A percentile compares a stretch with the other conserved stretches of the same genome.
phyloP scores from a whole-genome alignment of 805 yeast species.

The Candida qinlingensis region DNA sequence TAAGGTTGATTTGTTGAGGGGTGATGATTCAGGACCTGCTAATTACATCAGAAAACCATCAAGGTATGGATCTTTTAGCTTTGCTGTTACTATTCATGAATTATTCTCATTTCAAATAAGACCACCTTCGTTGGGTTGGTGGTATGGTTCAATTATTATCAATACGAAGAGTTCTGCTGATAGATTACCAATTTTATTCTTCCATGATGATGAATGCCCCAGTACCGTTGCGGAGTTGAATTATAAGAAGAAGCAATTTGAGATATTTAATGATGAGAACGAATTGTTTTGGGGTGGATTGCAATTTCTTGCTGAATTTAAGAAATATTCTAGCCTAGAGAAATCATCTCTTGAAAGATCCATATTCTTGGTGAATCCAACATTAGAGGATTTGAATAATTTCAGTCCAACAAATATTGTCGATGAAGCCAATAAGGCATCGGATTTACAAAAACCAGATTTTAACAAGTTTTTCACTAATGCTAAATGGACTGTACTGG shows the following conservation, averaged over 20 bases:
- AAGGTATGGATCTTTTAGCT: constrained; percentile 52
- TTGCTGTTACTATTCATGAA: constrained; percentile 52
- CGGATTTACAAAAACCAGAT: constrained; percentile 8
- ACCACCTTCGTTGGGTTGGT: constrained; percentile 80
- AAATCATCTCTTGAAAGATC: constrained; percentile 67
- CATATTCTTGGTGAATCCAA: constrained; percentile 74
- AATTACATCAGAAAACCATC: constrained; percentile 48
- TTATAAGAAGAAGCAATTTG: constrained; percentile 57
- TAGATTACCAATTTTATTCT: constrained; percentile 77
- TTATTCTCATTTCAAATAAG: constrained; percentile 79
- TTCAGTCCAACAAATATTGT: constrained; percentile 25
- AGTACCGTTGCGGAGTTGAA: constrained; percentile 63
- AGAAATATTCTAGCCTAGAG: constrained; percentile 54
- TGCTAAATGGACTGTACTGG: constrained; percentile 84
- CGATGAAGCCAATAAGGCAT: constrained; percentile 11
- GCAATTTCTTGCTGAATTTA: constrained; percentile 57
- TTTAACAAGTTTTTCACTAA: constrained; percentile 49
- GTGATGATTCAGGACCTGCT: constrained; percentile 1
- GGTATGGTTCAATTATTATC: constrained; percentile 84
- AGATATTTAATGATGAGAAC: constrained; percentile 57
- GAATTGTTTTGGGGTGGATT: constrained; percentile 89
- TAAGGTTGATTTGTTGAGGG: constrained; percentile 38
- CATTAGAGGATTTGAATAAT: constrained; percentile 38
- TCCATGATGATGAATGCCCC: constrained; percentile 85
- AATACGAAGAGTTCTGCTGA: constrained; percentile 57